Evolutionary conservation across 2,329 filamentous ascomycete genomes (phyloP).

Genomic region (Cadophora sp.): DNA sequence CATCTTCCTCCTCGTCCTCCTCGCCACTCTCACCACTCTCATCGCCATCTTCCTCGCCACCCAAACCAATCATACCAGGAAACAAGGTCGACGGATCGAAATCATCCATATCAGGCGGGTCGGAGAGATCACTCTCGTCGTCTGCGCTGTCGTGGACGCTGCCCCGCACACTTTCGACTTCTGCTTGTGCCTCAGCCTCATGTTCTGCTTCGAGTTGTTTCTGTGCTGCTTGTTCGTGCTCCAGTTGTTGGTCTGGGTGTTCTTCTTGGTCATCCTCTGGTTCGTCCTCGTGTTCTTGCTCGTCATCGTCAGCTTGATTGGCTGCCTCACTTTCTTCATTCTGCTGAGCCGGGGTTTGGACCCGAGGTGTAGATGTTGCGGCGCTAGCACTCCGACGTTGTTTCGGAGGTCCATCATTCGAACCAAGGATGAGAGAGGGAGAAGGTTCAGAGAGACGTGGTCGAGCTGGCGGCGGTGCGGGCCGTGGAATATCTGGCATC

Average conservation of each 20-base stretch:
- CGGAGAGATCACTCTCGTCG: slow-evolving; percentile 61
- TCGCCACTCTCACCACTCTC: neutral
- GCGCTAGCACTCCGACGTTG: slow-evolving; percentile 18
- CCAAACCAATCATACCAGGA: slow-evolving; percentile 17
- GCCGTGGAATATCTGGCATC: slow-evolving; percentile 44
- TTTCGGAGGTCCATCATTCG: slow-evolving; percentile 36
- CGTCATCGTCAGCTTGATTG: slow-evolving; percentile 46
- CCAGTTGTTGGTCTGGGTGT: neutral
- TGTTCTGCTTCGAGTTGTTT: slow-evolving; percentile 4
- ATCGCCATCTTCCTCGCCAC: neutral
- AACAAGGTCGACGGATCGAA: slow-evolving; percentile 26
- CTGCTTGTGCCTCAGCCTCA: neutral
- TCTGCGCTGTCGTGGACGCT: slow-evolving; percentile 58
- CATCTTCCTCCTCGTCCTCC: neutral
- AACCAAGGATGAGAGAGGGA: slow-evolving; percentile 48
- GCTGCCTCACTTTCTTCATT: slow-evolving; percentile 45
- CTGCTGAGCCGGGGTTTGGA: slow-evolving; percentile 39
- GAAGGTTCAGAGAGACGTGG: slow-evolving; percentile 44
- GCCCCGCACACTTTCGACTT: slow-evolving; percentile 44
- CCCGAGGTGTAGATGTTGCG: slow-evolving; percentile 20
- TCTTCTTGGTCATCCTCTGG: slow-evolving; percentile 44
- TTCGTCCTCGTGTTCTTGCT: slow-evolving; percentile 37
- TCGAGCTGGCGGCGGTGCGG: slow-evolving; percentile 44
- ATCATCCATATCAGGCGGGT: slow-evolving; percentile 50
- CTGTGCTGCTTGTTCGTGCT: slow-evolving; percentile 1